phyloP scores from a whole-genome alignment of 1,284 basidiomycete genomes.

The Cryptococcus floricola region DNA sequence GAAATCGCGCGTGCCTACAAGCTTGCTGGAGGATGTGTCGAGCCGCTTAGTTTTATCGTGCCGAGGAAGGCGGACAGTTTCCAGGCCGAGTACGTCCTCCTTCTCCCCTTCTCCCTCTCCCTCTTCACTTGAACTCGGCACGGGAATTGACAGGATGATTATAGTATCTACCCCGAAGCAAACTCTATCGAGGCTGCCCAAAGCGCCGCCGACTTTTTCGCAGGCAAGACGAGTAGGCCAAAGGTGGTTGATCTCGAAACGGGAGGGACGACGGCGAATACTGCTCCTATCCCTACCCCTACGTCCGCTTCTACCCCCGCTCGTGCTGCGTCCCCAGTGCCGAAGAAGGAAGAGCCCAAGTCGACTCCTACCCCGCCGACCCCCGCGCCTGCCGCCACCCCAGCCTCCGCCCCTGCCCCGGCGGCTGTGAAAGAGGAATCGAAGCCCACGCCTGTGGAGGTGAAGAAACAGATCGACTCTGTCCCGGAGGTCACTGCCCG shows the following conservation, averaged over 20 bases:
- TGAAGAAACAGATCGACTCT: constrained; percentile 17
- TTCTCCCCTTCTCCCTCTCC: background rate
- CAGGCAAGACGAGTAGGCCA: constrained; percentile 67
- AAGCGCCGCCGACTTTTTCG: constrained; percentile 78
- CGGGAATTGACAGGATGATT: background rate
- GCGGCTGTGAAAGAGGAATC: constrained; percentile 16
- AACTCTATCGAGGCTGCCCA: constrained; percentile 75
- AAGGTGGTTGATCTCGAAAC: constrained; percentile 60
- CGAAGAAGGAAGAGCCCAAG: constrained; percentile 3
- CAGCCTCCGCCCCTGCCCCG: constrained; percentile 5
- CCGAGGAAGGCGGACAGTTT: constrained; percentile 64
- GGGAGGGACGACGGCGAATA: constrained; percentile 40
- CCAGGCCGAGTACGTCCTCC: constrained; percentile 43
- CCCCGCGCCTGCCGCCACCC: constrained; percentile 6
- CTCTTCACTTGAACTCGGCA: background rate
- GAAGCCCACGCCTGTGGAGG: constrained; percentile 8
- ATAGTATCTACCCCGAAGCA: constrained; percentile 90
- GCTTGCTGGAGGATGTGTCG: constrained; percentile 67
- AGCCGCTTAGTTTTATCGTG: constrained; percentile 89
- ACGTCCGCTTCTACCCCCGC: constrained; percentile 8
- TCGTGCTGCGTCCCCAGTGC: constrained; percentile 6
- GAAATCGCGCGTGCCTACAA: constrained; percentile 97
- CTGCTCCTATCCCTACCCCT: constrained; percentile 47
- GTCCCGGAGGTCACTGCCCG: constrained; percentile 28
- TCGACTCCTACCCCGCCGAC: constrained; percentile 7